Evolutionary conservation across 2,329 filamentous ascomycete genomes (phyloP).

Genomic region (Hymenoscyphus fructigenus): DNA sequence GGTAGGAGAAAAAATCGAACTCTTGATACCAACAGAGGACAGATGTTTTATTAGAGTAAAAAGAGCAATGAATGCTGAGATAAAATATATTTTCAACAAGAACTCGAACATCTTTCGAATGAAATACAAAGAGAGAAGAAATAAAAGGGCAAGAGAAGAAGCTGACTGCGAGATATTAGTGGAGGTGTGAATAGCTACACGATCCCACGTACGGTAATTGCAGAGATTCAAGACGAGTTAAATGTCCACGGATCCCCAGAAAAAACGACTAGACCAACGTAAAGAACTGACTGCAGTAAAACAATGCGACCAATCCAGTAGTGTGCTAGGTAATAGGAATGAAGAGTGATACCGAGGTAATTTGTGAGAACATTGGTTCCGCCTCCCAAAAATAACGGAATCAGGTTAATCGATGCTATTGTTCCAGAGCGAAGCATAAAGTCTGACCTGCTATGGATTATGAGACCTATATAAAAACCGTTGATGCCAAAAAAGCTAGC

Average conservation of each 20-base stretch:
- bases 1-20: background rate
- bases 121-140: too few relatives aligned
- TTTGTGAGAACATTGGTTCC: slow-evolving; percentile 18
- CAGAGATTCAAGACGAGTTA: background rate
- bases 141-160: too few relatives aligned
- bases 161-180: slow-evolving; percentile 7
- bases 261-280: slow-evolving; percentile 15
- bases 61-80: too few relatives aligned
- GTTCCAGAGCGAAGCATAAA: slow-evolving; percentile 17
- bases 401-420: slow-evolving; percentile 23
- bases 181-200: background rate
- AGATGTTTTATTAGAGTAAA: too few relatives aligned
- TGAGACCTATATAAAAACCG: slow-evolving; percentile 18
- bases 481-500: slow-evolving; percentile 17
- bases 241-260: background rate
- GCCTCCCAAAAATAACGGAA: slow-evolving; percentile 25
- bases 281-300: slow-evolving; percentile 18
- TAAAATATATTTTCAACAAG: too few relatives aligned
- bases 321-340: slow-evolving; percentile 22
- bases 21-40: too few relatives aligned
- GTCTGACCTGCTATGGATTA: slow-evolving; percentile 13
- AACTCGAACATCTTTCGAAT: too few relatives aligned
- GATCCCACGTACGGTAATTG: background rate
- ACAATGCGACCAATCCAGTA: slow-evolving; percentile 25
- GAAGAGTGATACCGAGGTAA: slow-evolving; percentile 19